Percentiles rank a stretch among this genome's conserved stretches.
Evolutionary conservation across 208 protist genomes (phyloP).

Genomic region (Novymonas esmeraldas): DNA sequence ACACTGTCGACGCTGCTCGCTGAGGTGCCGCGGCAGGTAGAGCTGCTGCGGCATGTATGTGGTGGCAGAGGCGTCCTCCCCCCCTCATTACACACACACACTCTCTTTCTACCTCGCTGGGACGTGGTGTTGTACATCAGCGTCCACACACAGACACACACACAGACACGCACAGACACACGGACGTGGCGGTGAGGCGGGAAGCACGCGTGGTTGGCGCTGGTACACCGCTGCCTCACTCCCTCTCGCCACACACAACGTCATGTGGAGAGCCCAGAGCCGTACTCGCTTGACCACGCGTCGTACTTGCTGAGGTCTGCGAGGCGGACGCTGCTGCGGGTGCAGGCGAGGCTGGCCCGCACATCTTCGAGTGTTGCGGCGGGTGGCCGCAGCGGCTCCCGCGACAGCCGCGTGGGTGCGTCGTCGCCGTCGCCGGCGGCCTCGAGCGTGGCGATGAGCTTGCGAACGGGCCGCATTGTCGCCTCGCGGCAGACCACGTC

Average conservation of each 20-base stretch:
- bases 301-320: conserved; percentile 73
- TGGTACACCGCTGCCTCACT: neutral
- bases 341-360: conserved; percentile 74
- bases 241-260: neutral
- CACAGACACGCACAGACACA: neutral
- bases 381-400: conserved; percentile 42
- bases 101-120: too few relatives aligned
- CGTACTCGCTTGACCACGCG: conserved; percentile 72
- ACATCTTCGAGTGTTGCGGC: conserved; percentile 78
- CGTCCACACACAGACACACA: too few relatives aligned
- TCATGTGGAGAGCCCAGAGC: conserved; percentile 79
- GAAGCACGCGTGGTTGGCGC: too few relatives aligned
- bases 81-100: too few relatives aligned
- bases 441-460: conserved; percentile 85
- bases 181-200: neutral
- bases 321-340: conserved; percentile 73
- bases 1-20: too few relatives aligned
- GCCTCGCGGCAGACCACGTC: conserved; percentile 92
- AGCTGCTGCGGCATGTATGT: too few relatives aligned
- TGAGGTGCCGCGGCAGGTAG: neutral
- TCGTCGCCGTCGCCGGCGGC: conserved; percentile 11
- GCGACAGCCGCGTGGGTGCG: conserved; percentile 28
- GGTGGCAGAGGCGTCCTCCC: too few relatives aligned
- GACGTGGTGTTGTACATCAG: too few relatives aligned
- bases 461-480: conserved; percentile 91